Evolutionary conservation across 345 rosid species (phyloP).

Genomic region (Lepidium sativum): DNA sequence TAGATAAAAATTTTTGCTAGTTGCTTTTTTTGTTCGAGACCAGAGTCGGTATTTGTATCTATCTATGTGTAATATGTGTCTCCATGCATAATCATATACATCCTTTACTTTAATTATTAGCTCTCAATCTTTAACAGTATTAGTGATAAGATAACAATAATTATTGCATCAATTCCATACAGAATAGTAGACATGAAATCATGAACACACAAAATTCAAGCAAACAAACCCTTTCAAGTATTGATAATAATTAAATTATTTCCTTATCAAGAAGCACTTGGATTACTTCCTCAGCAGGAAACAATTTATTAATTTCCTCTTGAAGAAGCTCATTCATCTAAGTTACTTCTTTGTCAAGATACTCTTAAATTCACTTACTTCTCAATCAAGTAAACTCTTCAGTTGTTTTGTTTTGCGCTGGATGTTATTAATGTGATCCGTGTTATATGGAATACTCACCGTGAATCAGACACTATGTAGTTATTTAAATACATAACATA

Average conservation of each 20-base stretch:
- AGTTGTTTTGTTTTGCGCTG: background rate
- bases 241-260: too few species aligned
- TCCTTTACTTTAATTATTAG: background rate
- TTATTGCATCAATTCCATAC: background rate
- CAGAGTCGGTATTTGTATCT: constrained; percentile 13
- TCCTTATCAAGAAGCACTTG: too few species aligned
- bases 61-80: constrained; percentile 16
- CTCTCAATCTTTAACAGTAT: background rate
- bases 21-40: background rate
- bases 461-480: too few species aligned
- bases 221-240: too few species aligned
- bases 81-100: constrained; percentile 19
- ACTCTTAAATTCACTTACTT: too few species aligned
- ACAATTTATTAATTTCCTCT: too few species aligned
- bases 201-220: background rate
- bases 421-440: background rate
- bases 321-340: too few species aligned
- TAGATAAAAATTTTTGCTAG: constrained; percentile 19
- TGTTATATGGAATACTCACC: background rate
- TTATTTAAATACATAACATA: background rate
- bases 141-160: background rate
- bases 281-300: too few species aligned
- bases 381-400: background rate
- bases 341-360: too few species aligned
- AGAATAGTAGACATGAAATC: background rate